Evolutionary conservation across 2,329 filamentous ascomycete species (phyloP).

Genomic region (Alternaria panax): DNA sequence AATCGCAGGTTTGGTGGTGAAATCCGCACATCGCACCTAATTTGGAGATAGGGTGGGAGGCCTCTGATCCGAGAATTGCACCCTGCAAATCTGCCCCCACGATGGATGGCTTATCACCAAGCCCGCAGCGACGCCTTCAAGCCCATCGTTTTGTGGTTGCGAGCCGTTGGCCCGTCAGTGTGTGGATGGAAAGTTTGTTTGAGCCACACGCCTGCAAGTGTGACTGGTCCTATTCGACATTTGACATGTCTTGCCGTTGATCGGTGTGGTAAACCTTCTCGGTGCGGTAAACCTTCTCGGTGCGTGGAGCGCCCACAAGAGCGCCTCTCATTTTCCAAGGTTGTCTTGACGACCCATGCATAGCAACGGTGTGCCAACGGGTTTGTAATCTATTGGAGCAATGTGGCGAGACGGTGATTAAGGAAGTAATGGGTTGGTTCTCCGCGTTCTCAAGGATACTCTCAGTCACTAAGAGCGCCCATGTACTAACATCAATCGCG

Average conservation of each 20-base stretch:
- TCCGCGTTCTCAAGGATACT: not conserved
- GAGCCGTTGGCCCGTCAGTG: constrained; percentile 6
- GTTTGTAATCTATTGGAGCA: not conserved
- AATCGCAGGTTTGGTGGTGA: constrained; percentile 1
- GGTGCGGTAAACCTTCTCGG: constrained; percentile 8
- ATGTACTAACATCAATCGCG: not conserved
- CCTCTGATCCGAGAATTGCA: not conserved
- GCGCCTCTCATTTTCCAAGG: constrained; percentile 2
- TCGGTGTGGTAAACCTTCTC: constrained; percentile 8
- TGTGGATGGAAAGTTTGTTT: constrained; percentile 5
- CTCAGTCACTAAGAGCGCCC: not conserved
- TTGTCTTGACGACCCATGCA: constrained; percentile 7
- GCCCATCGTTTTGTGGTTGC: constrained; percentile 2
- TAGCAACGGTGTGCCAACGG: not conserved
- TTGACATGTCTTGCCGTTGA: not conserved
- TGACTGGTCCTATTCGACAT: constrained; percentile 12
- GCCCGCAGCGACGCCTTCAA: constrained; percentile 1
- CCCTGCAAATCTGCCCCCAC: not conserved
- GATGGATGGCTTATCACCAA: constrained; percentile 2
- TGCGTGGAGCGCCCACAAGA: constrained; percentile 3
- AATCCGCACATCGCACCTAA: constrained; percentile 1
- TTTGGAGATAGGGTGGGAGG: not conserved
- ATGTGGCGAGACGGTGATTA: constrained; percentile 1
- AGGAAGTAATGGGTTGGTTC: not conserved
- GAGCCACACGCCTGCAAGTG: not conserved